phyloP scores from a whole-genome alignment of 805 yeast genomes.

The Wickerhamomyces mucosus region DNA sequence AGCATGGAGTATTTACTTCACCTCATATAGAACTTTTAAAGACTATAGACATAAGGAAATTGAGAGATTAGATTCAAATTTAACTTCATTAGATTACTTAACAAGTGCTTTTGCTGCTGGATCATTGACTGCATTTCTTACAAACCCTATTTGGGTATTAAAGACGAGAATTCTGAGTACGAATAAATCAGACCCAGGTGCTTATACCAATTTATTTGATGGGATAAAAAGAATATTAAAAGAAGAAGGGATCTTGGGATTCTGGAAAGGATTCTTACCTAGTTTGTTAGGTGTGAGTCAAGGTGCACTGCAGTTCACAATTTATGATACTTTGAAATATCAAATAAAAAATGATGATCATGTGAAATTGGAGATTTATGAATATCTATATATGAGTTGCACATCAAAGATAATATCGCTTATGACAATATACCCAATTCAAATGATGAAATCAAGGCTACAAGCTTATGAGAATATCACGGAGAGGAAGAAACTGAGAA shows the following conservation, averaged over 20 bases:
- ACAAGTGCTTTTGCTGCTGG: conserved; percentile 65
- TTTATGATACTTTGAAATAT: conserved; percentile 71
- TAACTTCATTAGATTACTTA: conserved; percentile 38
- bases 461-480: conserved; percentile 39
- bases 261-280: conserved; percentile 70
- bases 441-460: conserved; percentile 67
- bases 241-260: conserved; percentile 50
- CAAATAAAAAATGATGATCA: conserved; percentile 17
- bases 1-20: conserved; percentile 88
- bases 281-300: conserved; percentile 78
- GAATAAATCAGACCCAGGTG: conserved; percentile 31
- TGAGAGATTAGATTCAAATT: conserved; percentile 20
- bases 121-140: conserved; percentile 56
- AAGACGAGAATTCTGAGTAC: conserved; percentile 62
- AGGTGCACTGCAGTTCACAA: conserved; percentile 79
- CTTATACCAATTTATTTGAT: conserved; percentile 48
- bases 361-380: conserved; percentile 33
- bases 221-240: conserved; percentile 41
- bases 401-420: conserved; percentile 62
- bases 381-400: conserved; percentile 60
- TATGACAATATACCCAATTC: conserved; percentile 69
- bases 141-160: conserved; percentile 94
- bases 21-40: conserved; percentile 60
- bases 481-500: conserved; percentile 17
- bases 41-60: conserved; percentile 20